phyloP scores from a whole-genome alignment of 164 flowering plant genomes.

The Magnolia officinalis region DNA sequence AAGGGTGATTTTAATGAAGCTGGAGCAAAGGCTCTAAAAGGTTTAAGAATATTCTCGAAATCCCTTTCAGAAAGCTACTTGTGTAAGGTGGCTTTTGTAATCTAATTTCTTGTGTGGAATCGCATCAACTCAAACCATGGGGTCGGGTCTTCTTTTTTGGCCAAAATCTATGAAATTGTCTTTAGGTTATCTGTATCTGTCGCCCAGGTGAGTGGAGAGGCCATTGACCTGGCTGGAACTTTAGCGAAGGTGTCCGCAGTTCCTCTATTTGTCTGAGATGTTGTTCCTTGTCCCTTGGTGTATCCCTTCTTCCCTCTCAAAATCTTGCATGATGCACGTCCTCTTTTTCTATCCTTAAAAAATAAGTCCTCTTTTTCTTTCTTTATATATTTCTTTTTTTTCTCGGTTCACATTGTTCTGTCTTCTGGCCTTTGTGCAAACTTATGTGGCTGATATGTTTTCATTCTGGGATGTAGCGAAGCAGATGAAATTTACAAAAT shows the following conservation, averaged over 20 bases:
- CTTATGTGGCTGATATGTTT: background rate
- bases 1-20: too few relatives aligned
- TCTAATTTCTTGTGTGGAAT: background rate
- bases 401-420: background rate
- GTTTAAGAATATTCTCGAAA: background rate
- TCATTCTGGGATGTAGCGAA: conserved; percentile 31
- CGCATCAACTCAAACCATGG: background rate
- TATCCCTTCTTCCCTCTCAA: too few relatives aligned
- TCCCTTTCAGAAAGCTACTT: background rate
- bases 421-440: background rate
- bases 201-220: background rate
- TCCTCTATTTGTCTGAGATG: too few relatives aligned
- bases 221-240: background rate
- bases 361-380: background rate
- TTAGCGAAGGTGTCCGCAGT: background rate
- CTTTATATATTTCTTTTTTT: background rate
- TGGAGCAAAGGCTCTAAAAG: too few relatives aligned
- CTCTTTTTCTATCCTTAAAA: background rate
- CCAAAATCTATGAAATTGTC: background rate
- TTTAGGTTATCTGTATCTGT: background rate
- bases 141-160: background rate
- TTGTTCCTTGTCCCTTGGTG: too few relatives aligned
- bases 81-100: background rate
- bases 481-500: conserved; percentile 80
- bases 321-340: background rate